Conservation (phyloP, 2,329 filamentous ascomycete genomes). For the Gliomastix tumulicola region DNA sequence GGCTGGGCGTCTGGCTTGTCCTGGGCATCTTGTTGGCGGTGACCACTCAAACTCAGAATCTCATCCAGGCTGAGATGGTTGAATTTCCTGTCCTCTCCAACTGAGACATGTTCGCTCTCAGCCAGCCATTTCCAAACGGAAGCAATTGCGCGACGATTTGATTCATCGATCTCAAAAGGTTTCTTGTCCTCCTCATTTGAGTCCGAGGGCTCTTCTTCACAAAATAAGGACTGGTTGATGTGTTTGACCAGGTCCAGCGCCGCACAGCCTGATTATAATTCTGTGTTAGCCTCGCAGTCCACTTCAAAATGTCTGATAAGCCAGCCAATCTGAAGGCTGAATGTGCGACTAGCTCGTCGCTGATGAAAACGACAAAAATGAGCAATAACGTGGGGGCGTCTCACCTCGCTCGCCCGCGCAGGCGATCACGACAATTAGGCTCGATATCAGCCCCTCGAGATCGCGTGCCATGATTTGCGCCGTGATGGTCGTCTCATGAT, state of each 20-base stretch:
- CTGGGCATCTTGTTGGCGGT: not conserved
- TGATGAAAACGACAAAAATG: too few species aligned
- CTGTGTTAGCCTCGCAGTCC: too few species aligned
- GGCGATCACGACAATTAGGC: conserved; percentile 25
- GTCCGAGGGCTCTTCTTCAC: not conserved
- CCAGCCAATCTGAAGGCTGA: too few species aligned
- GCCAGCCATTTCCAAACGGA: conserved; percentile 28
- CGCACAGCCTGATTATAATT: conserved; percentile 25
- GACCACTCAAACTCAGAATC: conserved; percentile 13
- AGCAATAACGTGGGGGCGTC: too few species aligned
- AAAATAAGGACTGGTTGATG: conserved; percentile 20
- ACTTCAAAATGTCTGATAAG: too few species aligned
- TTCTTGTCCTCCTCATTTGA: too few species aligned
- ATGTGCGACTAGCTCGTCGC: too few species aligned
- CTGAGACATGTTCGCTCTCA: conserved; percentile 23
- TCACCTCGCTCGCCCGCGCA: conserved; percentile 29
- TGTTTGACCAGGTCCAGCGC: conserved; percentile 21
- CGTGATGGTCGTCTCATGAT: conserved; percentile 15
- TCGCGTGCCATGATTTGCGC: conserved; percentile 24
- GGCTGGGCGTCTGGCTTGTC: not conserved
- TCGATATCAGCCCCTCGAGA: conserved; percentile 28
- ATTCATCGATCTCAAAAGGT: too few species aligned
- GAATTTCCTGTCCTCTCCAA: conserved; percentile 20
- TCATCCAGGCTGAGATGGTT: conserved; percentile 30
- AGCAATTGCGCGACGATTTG: not conserved